Conservation (phyloP, 2,329 filamentous ascomycete species). For the Paramyrothecium roridum region DNA sequence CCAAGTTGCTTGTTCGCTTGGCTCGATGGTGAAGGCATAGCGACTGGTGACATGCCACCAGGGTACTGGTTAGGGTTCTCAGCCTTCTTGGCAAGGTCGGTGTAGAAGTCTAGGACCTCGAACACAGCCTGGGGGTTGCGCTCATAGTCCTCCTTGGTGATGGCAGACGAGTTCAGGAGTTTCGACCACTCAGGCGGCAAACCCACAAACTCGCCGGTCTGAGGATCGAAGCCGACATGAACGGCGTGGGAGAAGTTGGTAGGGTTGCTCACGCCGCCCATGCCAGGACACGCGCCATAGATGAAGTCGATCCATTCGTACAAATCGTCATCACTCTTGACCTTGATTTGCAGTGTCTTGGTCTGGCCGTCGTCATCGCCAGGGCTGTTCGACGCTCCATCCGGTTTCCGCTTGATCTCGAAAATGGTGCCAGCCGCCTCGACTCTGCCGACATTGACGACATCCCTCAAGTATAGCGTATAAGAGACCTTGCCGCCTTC, state of each 20-base stretch:
- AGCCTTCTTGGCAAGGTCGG: slow-evolving; percentile 73
- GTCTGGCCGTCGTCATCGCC: slow-evolving; percentile 77
- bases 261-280: slow-evolving; percentile 97
- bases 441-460: slow-evolving; percentile 85
- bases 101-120: slow-evolving; percentile 82
- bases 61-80: slow-evolving; percentile 69
- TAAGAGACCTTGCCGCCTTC: slow-evolving; percentile 86
- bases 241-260: slow-evolving; percentile 98
- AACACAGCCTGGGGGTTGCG: slow-evolving; percentile 87
- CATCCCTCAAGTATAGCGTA: slow-evolving; percentile 79
- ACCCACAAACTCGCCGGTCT: slow-evolving; percentile 92
- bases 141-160: slow-evolving; percentile 98
- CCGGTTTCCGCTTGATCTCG: slow-evolving; percentile 79
- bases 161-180: slow-evolving; percentile 89
- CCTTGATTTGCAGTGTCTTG: slow-evolving; percentile 84
- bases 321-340: slow-evolving; percentile 93
- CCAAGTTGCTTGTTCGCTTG: slow-evolving; percentile 62
- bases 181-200: slow-evolving; percentile 96
- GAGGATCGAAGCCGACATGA: slow-evolving; percentile 94
- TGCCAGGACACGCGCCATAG: slow-evolving; percentile 92
- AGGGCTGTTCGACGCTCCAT: slow-evolving; percentile 66
- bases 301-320: slow-evolving; percentile 99
- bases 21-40: slow-evolving; percentile 57
- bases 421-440: slow-evolving; percentile 91
- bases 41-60: slow-evolving; percentile 50